Base-by-base conservation (phyloP, 2,329 filamentous ascomycete species). In the Pestalotiopsis sp. region DNA sequence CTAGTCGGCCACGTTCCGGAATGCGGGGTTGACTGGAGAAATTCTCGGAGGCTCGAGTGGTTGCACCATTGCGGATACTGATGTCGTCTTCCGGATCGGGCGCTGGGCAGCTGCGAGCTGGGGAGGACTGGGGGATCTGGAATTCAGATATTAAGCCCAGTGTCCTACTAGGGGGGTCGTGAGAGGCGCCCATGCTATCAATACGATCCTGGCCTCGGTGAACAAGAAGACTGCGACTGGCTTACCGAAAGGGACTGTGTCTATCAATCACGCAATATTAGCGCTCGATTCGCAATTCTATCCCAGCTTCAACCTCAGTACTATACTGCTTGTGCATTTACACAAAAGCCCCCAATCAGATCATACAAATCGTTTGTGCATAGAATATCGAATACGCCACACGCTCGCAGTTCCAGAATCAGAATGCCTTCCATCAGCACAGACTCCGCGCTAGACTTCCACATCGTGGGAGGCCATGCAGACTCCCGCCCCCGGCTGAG, bases 351-450 rank as follows among this genome's bases (percentile, higher is more conserved):
- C 11, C 56, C 56, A 58, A 52, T 52, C 45, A 52, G 45, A 52
- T 52, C 45, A 52, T 52, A 52, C 45, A 52, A 52, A 20, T 52
- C 56, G 20, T 58, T 20, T 52, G n/a, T 52, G 45, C 57, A 59
- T 59, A 59, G 20, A 23, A 17, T 27, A 59, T 36, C 39, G 17
- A n/a, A 45, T 45, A 23, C 45, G 13, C 14, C 20, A 49, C 23
- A 41, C 61, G 27, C 25, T 12, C 20, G 17, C 57, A 39, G 60
- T 72, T 9, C 45, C 45, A 52, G 20, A 52, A n/a, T 20, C 45
- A 76, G 63, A 64, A 82, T 82, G 81, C 81, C 80, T 68, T 81
- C 81, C 31, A 73, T 72, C 31, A 71, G 73, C 11, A 62, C 64
- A 23, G 66, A 71, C 63, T 39, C 71, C 31, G 31, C 60, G 12